phyloP scores from a whole-genome alignment of 2,329 filamentous ascomycete genomes.

The Microcyclosporella mali region DNA sequence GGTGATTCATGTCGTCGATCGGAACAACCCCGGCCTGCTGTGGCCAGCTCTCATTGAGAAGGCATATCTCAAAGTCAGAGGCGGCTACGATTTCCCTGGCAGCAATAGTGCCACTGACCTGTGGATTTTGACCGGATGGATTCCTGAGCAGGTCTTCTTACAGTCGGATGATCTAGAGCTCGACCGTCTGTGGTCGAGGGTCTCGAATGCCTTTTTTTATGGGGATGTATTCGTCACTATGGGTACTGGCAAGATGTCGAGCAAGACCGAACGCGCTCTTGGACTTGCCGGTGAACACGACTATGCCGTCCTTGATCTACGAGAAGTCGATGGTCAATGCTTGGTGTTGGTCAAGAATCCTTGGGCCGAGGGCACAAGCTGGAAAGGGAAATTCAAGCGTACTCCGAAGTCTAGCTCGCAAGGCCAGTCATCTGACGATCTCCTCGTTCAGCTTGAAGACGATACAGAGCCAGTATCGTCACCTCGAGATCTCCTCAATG shows the following conservation, averaged over 20 bases:
- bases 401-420: conserved; percentile 5
- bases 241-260: conserved; percentile 76
- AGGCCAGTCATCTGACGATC: conserved; percentile 5
- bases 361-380: conserved; percentile 77
- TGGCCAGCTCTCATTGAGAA: conserved; percentile 96
- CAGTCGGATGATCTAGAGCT: conserved; percentile 77
- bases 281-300: conserved; percentile 88
- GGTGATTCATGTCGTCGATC: conserved; percentile 79
- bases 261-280: conserved; percentile 68
- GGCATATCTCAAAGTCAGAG: conserved; percentile 89
- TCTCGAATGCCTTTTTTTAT: conserved; percentile 66
- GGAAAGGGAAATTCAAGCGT: conserved; percentile 50
- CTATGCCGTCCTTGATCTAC: conserved; percentile 81
- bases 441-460: conserved; percentile 20
- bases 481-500: conserved; percentile 32
- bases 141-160: conserved; percentile 89
- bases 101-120: conserved; percentile 96
- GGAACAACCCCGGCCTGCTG: conserved; percentile 70
- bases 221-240: conserved; percentile 83
- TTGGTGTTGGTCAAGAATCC: conserved; percentile 88
- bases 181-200: conserved; percentile 68
- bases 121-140: conserved; percentile 90
- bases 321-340: conserved; percentile 56
- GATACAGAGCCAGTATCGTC: conserved; percentile 26
- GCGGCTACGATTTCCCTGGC: conserved; percentile 94